These are phyloP conservation scores for Eucalyptus shirleyi DNA, from an alignment of 345 rosid genomes.

Conservation along the genomic window DNA sequence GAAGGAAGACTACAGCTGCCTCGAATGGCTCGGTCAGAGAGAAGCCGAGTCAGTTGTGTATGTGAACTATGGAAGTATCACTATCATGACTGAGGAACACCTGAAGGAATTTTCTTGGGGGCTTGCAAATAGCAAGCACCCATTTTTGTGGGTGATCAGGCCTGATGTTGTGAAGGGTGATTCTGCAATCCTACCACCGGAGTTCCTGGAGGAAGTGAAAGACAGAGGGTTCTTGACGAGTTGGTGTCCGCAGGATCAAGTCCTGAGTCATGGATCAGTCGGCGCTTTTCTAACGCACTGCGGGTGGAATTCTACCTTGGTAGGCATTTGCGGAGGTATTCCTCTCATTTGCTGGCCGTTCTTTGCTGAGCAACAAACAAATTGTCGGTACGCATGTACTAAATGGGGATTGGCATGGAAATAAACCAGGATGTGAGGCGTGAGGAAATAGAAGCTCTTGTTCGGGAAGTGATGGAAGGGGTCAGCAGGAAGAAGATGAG, in stretches of 20 bases:
- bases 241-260: constrained; percentile 16
- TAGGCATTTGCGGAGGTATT: background rate
- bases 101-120: constrained; percentile 25
- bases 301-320: constrained; percentile 18
- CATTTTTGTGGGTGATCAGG: constrained; percentile 19
- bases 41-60: constrained; percentile 1
- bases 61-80: constrained; percentile 8
- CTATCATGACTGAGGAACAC: background rate
- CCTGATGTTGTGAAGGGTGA: constrained; percentile 8
- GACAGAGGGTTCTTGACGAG: constrained; percentile 2
- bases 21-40: constrained; percentile 1
- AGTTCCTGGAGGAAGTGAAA: background rate
- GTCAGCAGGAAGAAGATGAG: background rate
- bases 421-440: constrained; percentile 1
- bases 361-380: constrained; percentile 17
- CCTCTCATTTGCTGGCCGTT: constrained; percentile 19
- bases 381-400: constrained; percentile 2
- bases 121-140: constrained; percentile 11
- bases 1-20: background rate
- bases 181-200: constrained; percentile 2
- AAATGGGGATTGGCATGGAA: constrained; percentile 13
- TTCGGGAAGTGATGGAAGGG: constrained; percentile 8
- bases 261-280: constrained; percentile 9
- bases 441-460: background rate
- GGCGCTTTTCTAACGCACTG: constrained; percentile 17